Base-by-base conservation (phyloP, 1,284 basidiomycete species). In the Trametes sp. region DNA sequence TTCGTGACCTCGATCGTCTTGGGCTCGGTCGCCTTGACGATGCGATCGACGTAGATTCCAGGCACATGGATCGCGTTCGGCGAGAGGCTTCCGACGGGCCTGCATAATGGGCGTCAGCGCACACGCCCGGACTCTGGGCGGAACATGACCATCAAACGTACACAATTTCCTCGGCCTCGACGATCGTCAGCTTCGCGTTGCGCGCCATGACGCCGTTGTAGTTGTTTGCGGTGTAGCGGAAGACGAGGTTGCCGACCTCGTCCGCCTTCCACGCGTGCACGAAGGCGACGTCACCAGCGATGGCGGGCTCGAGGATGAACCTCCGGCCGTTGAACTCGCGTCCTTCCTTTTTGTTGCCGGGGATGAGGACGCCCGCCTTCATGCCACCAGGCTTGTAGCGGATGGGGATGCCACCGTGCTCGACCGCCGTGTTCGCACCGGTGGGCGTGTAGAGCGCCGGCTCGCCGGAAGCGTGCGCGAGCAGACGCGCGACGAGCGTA, bases 371-470 rank as follows among this genome's bases (percentile, higher is more conserved):
- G 36, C 89, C 89, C 8, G 82, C 82, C 16, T 78, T 75, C 60
- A 85, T 80, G 19, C 90, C 88, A 36, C 90, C 89, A 42, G 83
- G 78, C 55, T 90, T 90, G 74, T 90, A 92, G 38, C 87, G 83
- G 69, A 88, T 84, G 33, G 94, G 92, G 70, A 96, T 94, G 10
- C 81, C 76, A 23, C 90, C 90, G 60, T 81, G 83, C 80, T 95
- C 93, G n/a, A 95, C 86, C 19, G 90, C 87, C 14, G 94, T 95
- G 38, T 84, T 85, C 31, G 92, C 93, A 50, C 96, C 96, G 6
- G 95, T 98, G 4, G 95, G 93, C 8, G 95, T 98, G 79, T 86
- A 98, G 82, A 98, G 93, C 14, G 93, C 96, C 16, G 96, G 96
- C 71, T 98, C 96, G 62, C 96, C 96, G 36, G 94, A 93, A 8